phyloP scores from a whole-genome alignment of 768 basidiomycete species.

The Mycena crocata region DNA sequence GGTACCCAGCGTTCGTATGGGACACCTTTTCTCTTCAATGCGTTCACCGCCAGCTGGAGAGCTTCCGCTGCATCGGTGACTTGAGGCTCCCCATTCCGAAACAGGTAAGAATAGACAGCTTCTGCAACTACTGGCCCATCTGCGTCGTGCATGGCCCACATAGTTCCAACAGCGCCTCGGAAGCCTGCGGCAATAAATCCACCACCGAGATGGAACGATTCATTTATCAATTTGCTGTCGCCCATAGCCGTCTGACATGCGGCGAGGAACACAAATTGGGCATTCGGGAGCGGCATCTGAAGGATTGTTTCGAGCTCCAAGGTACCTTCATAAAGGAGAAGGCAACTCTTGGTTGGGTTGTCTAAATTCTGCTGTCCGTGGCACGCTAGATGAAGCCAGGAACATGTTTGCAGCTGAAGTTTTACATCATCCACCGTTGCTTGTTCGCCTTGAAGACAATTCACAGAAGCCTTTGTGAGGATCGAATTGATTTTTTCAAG shows the following conservation, averaged over 20 bases:
- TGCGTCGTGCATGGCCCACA: not conserved
- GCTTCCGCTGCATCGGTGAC: not conserved
- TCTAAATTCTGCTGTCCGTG: not conserved
- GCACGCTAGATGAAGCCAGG: slow-evolving; percentile 4
- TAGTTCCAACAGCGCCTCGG: not conserved
- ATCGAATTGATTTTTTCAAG: not conserved
- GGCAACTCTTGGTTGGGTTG: not conserved
- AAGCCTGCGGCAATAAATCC: slow-evolving; percentile 8
- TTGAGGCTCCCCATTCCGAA: not conserved
- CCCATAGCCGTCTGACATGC: slow-evolving; percentile 9
- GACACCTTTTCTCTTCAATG: not conserved
- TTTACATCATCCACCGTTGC: slow-evolving; percentile 3
- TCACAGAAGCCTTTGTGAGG: not conserved
- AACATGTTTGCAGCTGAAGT: not conserved
- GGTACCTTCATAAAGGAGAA: not conserved
- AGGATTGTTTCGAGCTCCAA: slow-evolving; percentile 5
- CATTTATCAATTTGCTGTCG: not conserved
- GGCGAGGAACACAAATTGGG: not conserved
- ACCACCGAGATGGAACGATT: slow-evolving; percentile 1
- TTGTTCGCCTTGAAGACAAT: not conserved
- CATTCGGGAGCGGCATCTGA: not conserved
- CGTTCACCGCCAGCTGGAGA: not conserved
- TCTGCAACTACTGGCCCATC: slow-evolving; percentile 4
- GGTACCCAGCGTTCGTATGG: slow-evolving; percentile 10
- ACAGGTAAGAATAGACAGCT: not conserved